These are phyloP conservation scores for Pyricularia sp. DNA, from an alignment of 2,329 filamentous ascomycete species.

Conservation along the genomic window DNA sequence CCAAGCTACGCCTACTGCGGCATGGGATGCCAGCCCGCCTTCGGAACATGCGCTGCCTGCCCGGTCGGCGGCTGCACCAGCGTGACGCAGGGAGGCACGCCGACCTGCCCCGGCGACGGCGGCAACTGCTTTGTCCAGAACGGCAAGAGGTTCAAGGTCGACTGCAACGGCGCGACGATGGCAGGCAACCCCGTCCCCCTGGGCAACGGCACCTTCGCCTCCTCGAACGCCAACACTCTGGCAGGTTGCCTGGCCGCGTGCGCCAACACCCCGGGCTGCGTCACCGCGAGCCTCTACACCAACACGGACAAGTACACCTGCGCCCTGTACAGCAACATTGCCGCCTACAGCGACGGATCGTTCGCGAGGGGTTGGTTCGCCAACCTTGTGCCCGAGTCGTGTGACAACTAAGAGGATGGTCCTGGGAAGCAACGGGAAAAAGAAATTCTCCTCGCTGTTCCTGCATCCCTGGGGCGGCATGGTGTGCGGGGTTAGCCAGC, in stretches of 20 bases:
- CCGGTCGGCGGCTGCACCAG: not conserved
- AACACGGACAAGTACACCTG: not conserved
- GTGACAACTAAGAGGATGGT: not conserved
- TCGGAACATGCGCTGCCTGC: slow-evolving; percentile 8
- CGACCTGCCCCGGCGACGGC: not conserved
- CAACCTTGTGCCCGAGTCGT: not conserved
- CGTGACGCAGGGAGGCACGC: slow-evolving; percentile 13
- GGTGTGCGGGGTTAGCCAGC: too few relatives aligned
- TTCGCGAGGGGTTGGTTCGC: not conserved
- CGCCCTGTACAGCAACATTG: not conserved
- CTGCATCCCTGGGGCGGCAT: too few relatives aligned
- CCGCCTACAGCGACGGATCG: not conserved
- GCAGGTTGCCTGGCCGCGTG: not conserved
- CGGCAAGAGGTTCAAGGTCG: not conserved
- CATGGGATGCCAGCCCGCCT: slow-evolving; percentile 9
- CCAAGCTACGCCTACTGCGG: slow-evolving; percentile 9
- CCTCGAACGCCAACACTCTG: not conserved
- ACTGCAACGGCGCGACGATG: not conserved
- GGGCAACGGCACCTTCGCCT: not conserved
- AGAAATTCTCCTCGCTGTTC: too few relatives aligned
- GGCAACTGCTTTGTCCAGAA: not conserved
- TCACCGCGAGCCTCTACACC: not conserved
- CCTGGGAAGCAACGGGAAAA: too few relatives aligned
- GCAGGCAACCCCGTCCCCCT: not conserved
- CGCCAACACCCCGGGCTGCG: not conserved